Evolutionary conservation across 768 basidiomycete species (phyloP).

Genomic region (Royoungia palumana): DNA sequence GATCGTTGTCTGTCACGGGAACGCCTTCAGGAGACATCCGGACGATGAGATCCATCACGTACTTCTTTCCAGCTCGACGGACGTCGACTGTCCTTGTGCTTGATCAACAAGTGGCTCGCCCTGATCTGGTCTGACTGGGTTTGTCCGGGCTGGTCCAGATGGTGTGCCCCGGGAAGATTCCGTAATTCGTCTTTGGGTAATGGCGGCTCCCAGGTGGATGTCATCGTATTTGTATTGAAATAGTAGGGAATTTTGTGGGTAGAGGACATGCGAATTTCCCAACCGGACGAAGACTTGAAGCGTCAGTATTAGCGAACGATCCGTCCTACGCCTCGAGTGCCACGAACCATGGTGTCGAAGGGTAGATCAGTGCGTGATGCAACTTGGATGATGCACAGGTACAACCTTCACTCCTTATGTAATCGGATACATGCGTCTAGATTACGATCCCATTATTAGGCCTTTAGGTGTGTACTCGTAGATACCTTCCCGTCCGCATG

Average conservation of each 20-base stretch:
- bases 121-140: conserved; percentile 66
- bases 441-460: not conserved
- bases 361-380: conserved; percentile 9
- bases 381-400: not conserved
- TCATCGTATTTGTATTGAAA: conserved; percentile 67
- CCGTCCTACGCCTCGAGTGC: not conserved
- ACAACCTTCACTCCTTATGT: no score
- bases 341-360: conserved; percentile 23
- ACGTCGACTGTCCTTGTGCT: conserved; percentile 77
- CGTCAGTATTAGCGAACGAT: conserved; percentile 7
- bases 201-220: conserved; percentile 79
- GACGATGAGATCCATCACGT: conserved; percentile 20
- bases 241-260: conserved; percentile 82
- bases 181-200: conserved; percentile 60
- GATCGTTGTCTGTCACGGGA: conserved; percentile 54
- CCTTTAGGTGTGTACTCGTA: conserved; percentile 20
- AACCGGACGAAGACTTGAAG: conserved; percentile 32
- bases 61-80: conserved; percentile 87
- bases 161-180: conserved; percentile 64
- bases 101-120: conserved; percentile 94
- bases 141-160: conserved; percentile 47
- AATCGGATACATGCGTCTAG: not conserved
- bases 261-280: conserved; percentile 88
- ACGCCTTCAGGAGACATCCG: not conserved
- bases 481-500: not conserved